Evolutionary conservation across 2,329 filamentous ascomycete species (phyloP).

Genomic region (Claviceps arundinis): DNA sequence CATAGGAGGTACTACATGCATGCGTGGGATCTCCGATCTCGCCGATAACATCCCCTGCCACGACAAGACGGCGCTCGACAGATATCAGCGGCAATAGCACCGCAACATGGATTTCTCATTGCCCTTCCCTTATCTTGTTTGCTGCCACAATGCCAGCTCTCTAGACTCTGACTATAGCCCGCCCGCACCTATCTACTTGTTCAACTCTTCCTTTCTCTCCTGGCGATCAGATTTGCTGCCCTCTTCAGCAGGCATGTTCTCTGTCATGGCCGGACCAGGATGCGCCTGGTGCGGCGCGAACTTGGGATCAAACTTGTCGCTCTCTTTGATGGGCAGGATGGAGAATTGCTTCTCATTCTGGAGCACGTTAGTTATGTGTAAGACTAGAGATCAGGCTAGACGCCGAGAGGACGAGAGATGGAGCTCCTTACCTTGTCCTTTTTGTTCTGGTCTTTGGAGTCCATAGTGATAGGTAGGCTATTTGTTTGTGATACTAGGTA

Average conservation of each 20-base stretch:
- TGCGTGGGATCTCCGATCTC: no score
- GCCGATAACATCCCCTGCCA: no score
- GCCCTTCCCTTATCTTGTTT: background rate
- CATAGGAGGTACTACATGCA: no score
- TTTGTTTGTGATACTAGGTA: no score
- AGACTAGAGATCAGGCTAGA: background rate
- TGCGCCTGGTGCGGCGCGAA: slow-evolving; percentile 40
- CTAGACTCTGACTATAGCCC: background rate
- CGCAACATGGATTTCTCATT: background rate
- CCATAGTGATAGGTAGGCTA: slow-evolving; percentile 6
- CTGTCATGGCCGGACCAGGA: slow-evolving; percentile 43
- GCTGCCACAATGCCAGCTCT: background rate
- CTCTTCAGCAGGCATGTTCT: slow-evolving; percentile 41
- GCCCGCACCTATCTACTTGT: slow-evolving; percentile 31
- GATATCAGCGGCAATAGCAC: no score
- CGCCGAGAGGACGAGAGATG: background rate
- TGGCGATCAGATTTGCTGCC: slow-evolving; percentile 56
- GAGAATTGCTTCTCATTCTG: slow-evolving; percentile 31
- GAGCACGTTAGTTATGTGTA: background rate
- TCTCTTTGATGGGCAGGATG: slow-evolving; percentile 32
- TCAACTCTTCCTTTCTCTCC: slow-evolving; percentile 51
- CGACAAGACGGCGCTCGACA: no score
- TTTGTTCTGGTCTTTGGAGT: slow-evolving; percentile 11
- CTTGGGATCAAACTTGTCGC: slow-evolving; percentile 29
- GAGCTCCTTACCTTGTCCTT: slow-evolving; percentile 6